Conservation (phyloP, 129 eudicot genomes). For the Artemisia argyi region DNA sequence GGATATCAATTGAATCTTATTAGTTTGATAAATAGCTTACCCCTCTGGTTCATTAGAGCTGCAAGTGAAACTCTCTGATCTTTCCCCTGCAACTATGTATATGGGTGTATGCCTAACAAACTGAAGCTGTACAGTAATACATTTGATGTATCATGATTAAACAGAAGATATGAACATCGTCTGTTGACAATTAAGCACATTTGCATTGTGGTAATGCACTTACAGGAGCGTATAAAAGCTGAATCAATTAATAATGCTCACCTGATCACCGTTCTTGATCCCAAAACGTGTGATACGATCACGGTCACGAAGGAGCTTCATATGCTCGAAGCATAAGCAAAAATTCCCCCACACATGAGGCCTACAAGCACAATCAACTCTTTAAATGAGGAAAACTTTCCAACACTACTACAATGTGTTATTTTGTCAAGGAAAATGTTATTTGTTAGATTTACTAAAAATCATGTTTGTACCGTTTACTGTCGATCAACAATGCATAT, state of each 20-base stretch:
- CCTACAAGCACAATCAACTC: slow-evolving; percentile 39
- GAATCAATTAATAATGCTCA: slow-evolving; percentile 6
- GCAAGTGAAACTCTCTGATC: slow-evolving; percentile 4
- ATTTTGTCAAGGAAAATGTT: too few relatives aligned
- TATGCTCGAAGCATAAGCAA: slow-evolving; percentile 63
- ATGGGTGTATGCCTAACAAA: slow-evolving; percentile 32
- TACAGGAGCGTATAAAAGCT: background rate
- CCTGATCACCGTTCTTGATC: slow-evolving; percentile 78
- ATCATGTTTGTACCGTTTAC: too few relatives aligned
- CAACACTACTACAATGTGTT: too few relatives aligned
- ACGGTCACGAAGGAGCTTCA: slow-evolving; percentile 53
- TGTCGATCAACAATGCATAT: background rate
- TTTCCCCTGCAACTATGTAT: slow-evolving; percentile 26
- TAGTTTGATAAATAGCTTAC: slow-evolving; percentile 18
- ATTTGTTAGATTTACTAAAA: too few relatives aligned
- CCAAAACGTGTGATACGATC: slow-evolving; percentile 49
- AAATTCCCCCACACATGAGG: slow-evolving; percentile 76
- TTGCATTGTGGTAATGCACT: background rate
- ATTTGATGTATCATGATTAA: background rate
- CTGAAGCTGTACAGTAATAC: slow-evolving; percentile 23
- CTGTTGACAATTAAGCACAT: background rate
- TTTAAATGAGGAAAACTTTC: background rate
- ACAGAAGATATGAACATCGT: background rate
- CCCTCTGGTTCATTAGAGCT: slow-evolving; percentile 7
- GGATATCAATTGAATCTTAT: background rate